phyloP scores from a whole-genome alignment of 2,329 filamentous ascomycete species.

The Orbilia quercus region DNA sequence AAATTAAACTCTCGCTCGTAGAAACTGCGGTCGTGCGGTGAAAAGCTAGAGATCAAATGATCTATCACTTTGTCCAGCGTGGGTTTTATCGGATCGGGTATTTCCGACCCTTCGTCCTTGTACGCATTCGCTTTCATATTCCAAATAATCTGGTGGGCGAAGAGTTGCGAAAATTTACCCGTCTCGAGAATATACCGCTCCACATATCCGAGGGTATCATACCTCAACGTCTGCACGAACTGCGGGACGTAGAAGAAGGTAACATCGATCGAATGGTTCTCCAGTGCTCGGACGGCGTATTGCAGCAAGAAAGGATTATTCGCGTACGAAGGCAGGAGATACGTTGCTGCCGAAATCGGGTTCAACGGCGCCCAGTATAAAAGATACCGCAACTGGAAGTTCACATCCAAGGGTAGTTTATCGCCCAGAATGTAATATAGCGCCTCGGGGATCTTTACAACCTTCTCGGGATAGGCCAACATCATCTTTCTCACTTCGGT shows the following conservation, averaged over 20 bases:
- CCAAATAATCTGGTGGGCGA: constrained; percentile 99
- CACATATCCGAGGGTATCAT: constrained; percentile 92
- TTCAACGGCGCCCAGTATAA: constrained; percentile 94
- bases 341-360: constrained; percentile 89
- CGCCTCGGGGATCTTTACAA: constrained; percentile 81
- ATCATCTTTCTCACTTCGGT: constrained; percentile 82
- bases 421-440: constrained; percentile 83
- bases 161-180: constrained; percentile 95
- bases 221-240: constrained; percentile 93
- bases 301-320: constrained; percentile 94
- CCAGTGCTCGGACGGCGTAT: constrained; percentile 93
- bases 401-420: constrained; percentile 80
- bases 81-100: constrained; percentile 92
- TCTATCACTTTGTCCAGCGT: constrained; percentile 90
- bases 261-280: constrained; percentile 93
- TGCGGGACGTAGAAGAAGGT: constrained; percentile 99
- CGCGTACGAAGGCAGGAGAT: constrained; percentile 89
- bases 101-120: constrained; percentile 91
- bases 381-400: constrained; percentile 85
- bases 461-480: constrained; percentile 84
- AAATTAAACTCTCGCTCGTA: constrained; percentile 97
- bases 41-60: constrained; percentile 84
- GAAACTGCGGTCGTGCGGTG: constrained; percentile 80
- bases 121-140: constrained; percentile 99
- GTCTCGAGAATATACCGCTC: constrained; percentile 97